Base-by-base conservation (phyloP, 768 basidiomycete genomes). In the Tylopilus rubrobrunneus region DNA sequence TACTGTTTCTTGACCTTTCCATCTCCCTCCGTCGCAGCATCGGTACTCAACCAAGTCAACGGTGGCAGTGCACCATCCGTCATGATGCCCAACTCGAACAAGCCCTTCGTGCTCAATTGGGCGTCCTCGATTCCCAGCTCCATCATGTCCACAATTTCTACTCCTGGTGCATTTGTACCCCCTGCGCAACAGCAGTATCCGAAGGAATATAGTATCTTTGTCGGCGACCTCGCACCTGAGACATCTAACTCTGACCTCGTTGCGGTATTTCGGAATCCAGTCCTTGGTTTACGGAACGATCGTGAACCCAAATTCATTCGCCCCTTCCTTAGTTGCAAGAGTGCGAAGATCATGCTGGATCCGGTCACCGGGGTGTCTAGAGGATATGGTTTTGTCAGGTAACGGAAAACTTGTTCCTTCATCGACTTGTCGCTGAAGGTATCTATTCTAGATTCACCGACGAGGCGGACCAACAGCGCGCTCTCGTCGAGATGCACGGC, bases 201-300 rank as follows among this genome's bases (percentile, higher is more conserved):
- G 34, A 91, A 86, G 69, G 94, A 96, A 72, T 95, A 88, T 67
- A 92, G 89, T 70, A 92, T 97, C 51, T 97, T 97, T 63, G 93
- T 96, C 3, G 93, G 93, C 42, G 93, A 97, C 71, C 79, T 97
- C 42, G 92, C 92, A 3, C 88, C 92, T 10, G 92, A 94, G 71
- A 91, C 91, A 7, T 92, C 90, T 61, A 94, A 96, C 71, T 89
- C 89, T n/a, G 93, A 97, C 68, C 76, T 96, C n/a, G 91, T 96
- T 47, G 89, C 89, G 25, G 87, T 94, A 60, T 92, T 93, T 72
- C 86, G 91, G 64, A 92, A 94, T 69, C 92, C 92, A 0, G 87
- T 92, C 3, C 80, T 92, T 14, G 90, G 90, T 41, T 78, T 92
- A 49, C 81, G 90, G 54, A 88, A 87, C 65, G 90, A 93, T 66